Percentiles rank a stretch among this genome's conserved stretches.
These are phyloP conservation scores for Podosphaera fusca DNA, from an alignment of 2,329 filamentous ascomycete species.

Conservation along the genomic window DNA sequence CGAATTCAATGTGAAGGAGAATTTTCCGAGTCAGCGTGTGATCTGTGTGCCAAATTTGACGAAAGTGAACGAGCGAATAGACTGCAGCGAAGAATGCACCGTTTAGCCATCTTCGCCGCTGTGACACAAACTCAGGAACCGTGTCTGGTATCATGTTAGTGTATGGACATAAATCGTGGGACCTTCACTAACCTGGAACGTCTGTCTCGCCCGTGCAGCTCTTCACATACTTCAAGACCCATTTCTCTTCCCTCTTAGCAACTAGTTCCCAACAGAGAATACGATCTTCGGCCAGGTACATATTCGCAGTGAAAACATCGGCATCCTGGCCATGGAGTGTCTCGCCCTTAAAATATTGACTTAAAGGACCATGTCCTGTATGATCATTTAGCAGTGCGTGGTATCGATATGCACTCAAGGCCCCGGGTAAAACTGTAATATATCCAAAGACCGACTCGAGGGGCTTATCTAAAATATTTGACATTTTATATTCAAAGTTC, in stretches of 20 bases:
- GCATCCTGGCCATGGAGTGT: constrained; percentile 89
- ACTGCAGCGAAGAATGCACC: constrained; percentile 97
- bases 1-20: constrained; percentile 78
- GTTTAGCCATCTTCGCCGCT: constrained; percentile 90
- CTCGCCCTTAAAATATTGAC: constrained; percentile 98
- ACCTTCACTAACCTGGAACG: constrained; percentile 32
- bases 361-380: constrained; percentile 80
- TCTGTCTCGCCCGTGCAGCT: constrained; percentile 92
- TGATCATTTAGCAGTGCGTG: constrained; percentile 92
- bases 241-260: constrained; percentile 79
- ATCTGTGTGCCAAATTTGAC: constrained; percentile 79
- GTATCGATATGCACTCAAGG: constrained; percentile 84
- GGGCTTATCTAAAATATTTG: constrained; percentile 93
- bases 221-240: constrained; percentile 97
- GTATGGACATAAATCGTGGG: no score
- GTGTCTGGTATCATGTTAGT: constrained; percentile 27
- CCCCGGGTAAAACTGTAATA: constrained; percentile 88
- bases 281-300: constrained; percentile 78
- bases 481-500: constrained; percentile 99
- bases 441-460: constrained; percentile 95
- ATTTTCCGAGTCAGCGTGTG: constrained; percentile 77
- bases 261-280: constrained; percentile 90
- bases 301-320: constrained; percentile 92
- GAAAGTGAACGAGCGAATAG: constrained; percentile 88
- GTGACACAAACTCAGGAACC: constrained; percentile 91